Conservation (phyloP, 2,329 filamentous ascomycete species). For the Stemphylium lycopersici region DNA sequence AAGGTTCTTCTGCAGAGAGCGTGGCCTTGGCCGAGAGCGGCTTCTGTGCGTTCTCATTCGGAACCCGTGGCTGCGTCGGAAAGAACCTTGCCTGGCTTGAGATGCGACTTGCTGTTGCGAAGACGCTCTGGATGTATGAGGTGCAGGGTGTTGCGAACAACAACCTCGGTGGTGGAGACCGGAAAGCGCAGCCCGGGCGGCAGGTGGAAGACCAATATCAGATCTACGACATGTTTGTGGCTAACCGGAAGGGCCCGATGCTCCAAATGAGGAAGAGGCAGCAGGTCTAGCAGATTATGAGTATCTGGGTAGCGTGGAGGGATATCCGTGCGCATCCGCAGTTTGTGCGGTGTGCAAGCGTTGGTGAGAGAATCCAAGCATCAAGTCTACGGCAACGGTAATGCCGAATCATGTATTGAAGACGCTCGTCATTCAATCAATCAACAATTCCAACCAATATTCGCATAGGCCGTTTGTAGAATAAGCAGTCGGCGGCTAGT, state of each 20-base stretch:
- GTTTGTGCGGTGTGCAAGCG: not conserved
- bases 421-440: not conserved
- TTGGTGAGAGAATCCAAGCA: not conserved
- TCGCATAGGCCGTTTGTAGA: too few species aligned
- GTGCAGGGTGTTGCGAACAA: slow-evolving; percentile 24
- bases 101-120: slow-evolving; percentile 34
- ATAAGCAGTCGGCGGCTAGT: too few species aligned
- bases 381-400: too few species aligned
- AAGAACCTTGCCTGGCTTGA: slow-evolving; percentile 41
- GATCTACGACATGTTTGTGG: slow-evolving; percentile 37
- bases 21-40: slow-evolving; percentile 22
- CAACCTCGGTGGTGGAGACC: slow-evolving; percentile 31
- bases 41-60: slow-evolving; percentile 34
- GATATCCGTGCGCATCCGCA: not conserved
- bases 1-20: slow-evolving; percentile 17
- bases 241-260: slow-evolving; percentile 42
- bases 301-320: not conserved
- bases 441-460: not conserved
- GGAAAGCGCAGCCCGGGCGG: slow-evolving; percentile 22
- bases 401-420: not conserved
- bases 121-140: slow-evolving; percentile 31
- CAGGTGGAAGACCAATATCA: slow-evolving; percentile 32
- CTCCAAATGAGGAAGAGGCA: slow-evolving; percentile 26
- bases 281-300: not conserved
- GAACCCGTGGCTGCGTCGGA: slow-evolving; percentile 38